Evolutionary conservation across 1,139 yeast genomes (phyloP).

Genomic region (Pichia sp.): DNA sequence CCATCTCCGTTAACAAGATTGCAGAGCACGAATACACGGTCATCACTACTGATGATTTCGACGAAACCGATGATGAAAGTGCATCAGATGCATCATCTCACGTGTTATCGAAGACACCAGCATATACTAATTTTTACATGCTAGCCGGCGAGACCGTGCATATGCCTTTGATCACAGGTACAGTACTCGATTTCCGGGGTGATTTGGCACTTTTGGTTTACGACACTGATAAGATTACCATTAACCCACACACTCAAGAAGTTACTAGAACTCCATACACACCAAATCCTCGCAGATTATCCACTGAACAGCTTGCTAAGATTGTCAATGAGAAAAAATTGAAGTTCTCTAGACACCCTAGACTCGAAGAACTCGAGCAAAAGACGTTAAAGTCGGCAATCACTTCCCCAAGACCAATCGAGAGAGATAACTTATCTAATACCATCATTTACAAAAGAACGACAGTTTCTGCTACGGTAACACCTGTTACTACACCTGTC

Average conservation of each 20-base stretch:
- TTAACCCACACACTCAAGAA: neutral
- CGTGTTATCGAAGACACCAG: constrained; percentile 35
- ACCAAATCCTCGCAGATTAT: constrained; percentile 3
- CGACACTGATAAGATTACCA: neutral
- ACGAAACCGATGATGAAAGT: constrained; percentile 14
- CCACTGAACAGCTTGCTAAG: constrained; percentile 4
- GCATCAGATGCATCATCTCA: constrained; percentile 21
- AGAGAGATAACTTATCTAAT: constrained; percentile 6
- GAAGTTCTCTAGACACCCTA: constrained; percentile 10
- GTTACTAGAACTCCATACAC: neutral
- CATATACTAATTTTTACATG: constrained; percentile 51
- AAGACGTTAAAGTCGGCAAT: constrained; percentile 21
- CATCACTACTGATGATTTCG: constrained; percentile 14
- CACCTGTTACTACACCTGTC: constrained; percentile 5
- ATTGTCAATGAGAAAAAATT: constrained; percentile 9
- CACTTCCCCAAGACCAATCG: constrained; percentile 13
- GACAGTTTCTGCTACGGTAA: constrained; percentile 10
- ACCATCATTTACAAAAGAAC: constrained; percentile 14
- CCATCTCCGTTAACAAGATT: constrained; percentile 23
- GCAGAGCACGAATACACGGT: constrained; percentile 29
- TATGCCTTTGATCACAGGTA: constrained; percentile 49
- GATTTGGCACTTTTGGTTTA: constrained; percentile 41
- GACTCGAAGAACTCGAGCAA: constrained; percentile 8
- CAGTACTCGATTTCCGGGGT: constrained; percentile 55
- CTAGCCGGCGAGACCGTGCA: constrained; percentile 46